Evolutionary conservation across 148 eudicot genomes (phyloP), one percentile per base, ranked within the genome.

Genomic region (Drosera capensis): DNA sequence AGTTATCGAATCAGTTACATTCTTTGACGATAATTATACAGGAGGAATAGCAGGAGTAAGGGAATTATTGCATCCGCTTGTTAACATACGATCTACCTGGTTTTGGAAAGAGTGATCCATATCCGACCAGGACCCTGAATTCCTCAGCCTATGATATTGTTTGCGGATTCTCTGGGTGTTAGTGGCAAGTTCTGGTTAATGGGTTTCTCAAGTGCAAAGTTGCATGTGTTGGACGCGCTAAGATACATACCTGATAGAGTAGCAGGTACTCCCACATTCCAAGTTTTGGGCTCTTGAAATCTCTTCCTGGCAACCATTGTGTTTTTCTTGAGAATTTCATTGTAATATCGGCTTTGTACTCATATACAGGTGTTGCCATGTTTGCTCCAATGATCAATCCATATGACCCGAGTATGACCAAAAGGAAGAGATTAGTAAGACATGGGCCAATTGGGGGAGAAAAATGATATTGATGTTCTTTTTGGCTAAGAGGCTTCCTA

Each of bases 101-200:
- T 61, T 90, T 90, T 49, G 97, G 95, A 31, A 95, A 90, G 69
- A 90, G 97, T 46, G 87, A 84, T 57, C 81, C 82, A 48, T 79
- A 84, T 57, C 75, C 84, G 7, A 56, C 52, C 29, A 69, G 97
- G 52, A 68, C 65, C 61, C 93, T 90, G 38, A 78, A 67, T 42
- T 68, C 97, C 23, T 90, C 97, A 15, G 93, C 95, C 54, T 40
- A 72, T 55, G 97, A 90, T 56, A 63, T 90, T 68, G 48, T 64
- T 36, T 52, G 92, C 93, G 28, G 58, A 75, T 51, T 70, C 79
- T 48, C 39, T 75, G 8, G 87, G 81, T 43, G 52, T 78, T 26
- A 55, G 45, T 24, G 78, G 65, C 48, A 84, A 78, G 51, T 90
- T 90, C 49, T 90, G 97, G 97, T 77, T 84, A 31, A 42, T 80